Percentiles rank a stretch among this genome's conserved stretches.
phyloP scores from a whole-genome alignment of 2,329 filamentous ascomycete genomes.

The Fusarium torulosum region DNA sequence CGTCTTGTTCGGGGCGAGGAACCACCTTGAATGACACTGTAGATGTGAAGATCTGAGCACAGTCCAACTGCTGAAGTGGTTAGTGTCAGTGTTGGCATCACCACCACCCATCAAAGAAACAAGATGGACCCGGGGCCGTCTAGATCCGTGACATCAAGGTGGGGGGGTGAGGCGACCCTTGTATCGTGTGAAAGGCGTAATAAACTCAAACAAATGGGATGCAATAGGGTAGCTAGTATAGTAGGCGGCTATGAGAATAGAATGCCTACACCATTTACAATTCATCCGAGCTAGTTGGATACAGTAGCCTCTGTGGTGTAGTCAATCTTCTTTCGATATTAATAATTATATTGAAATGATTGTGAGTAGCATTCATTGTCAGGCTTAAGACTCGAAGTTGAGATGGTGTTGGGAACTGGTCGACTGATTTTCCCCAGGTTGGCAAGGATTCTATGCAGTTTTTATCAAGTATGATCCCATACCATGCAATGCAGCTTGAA shows the following conservation, averaged over 20 bases:
- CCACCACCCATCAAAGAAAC: conserved; percentile 12
- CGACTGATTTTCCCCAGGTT: background rate
- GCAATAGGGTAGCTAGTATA: background rate
- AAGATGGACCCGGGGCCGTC: conserved; percentile 2
- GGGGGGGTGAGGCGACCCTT: conserved; percentile 13
- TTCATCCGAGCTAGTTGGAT: background rate
- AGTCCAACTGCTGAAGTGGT: conserved; percentile 2
- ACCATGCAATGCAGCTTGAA: conserved; percentile 15
- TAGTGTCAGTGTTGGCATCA: conserved; percentile 12
- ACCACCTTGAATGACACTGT: conserved; percentile 15
- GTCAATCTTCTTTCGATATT: too few relatives aligned
- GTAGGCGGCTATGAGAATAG: background rate
- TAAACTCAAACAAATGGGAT: conserved; percentile 1
- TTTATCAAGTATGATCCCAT: background rate
- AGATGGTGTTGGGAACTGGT: background rate
- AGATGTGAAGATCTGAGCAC: conserved; percentile 32
- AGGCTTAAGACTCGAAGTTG: background rate
- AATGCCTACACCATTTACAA: background rate
- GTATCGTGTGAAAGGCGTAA: background rate
- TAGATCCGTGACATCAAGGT: conserved; percentile 20
- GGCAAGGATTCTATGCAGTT: background rate
- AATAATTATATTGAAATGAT: too few relatives aligned
- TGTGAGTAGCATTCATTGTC: too few relatives aligned
- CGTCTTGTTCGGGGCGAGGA: conserved; percentile 12
- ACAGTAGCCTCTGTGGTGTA: background rate